These are phyloP conservation scores for Saturnispora bothae DNA, from an alignment of 805 yeast species.

Conservation along the genomic window DNA sequence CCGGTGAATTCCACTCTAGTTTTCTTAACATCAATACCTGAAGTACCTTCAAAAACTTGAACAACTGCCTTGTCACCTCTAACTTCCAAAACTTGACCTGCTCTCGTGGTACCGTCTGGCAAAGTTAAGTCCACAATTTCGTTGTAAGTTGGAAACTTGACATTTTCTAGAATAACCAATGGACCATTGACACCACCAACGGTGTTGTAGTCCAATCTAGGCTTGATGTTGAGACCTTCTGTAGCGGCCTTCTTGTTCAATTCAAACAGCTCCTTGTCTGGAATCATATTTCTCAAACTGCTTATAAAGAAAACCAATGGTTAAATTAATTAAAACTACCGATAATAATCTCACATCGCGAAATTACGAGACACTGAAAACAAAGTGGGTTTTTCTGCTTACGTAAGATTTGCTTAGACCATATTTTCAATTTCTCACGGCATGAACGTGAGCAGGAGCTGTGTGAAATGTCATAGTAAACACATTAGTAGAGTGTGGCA, in stretches of 20 bases:
- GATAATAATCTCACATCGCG: too few species aligned
- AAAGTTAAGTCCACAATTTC: constrained; percentile 95
- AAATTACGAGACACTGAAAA: too few species aligned
- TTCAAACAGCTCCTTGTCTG: constrained; percentile 41
- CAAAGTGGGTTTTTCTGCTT: too few species aligned
- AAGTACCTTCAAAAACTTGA: constrained; percentile 98
- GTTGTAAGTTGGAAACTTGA: constrained; percentile 81
- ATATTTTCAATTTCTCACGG: too few species aligned
- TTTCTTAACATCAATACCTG: constrained; percentile 97
- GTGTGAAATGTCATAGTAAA: too few species aligned
- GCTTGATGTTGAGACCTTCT: constrained; percentile 83
- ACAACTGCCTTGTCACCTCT: constrained; percentile 96
- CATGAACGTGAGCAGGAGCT: too few species aligned
- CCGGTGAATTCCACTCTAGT: constrained; percentile 98
- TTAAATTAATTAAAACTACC: too few species aligned
- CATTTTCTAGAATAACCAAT: constrained; percentile 79
- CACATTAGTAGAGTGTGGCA: too few species aligned
- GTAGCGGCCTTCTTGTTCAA: constrained; percentile 87
- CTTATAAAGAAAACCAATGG: too few species aligned
- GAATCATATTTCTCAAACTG: constrained; percentile 25
- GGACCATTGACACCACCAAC: constrained; percentile 99
- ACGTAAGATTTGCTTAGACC: too few species aligned
- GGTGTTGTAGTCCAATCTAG: constrained; percentile 87
- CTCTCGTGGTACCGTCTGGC: constrained; percentile 90
- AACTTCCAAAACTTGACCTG: constrained; percentile 97